A percentile compares a stretch with the other conserved stretches of the same genome.
Conservation (phyloP, 2,329 filamentous ascomycete species). For the Penicillium sp. region DNA sequence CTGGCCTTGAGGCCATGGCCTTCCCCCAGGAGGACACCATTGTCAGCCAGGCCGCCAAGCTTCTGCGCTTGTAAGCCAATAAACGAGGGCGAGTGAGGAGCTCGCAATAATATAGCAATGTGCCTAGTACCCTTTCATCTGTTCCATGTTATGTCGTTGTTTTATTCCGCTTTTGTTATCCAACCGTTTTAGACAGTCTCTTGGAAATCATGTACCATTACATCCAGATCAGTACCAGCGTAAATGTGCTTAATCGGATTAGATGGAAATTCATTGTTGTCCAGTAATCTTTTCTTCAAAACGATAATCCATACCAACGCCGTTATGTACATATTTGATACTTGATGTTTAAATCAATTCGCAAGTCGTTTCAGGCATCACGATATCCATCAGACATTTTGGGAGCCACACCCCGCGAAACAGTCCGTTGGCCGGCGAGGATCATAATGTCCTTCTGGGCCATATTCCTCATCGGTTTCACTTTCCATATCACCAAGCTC, state of each 20-base stretch:
- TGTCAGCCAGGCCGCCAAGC: conserved; percentile 81
- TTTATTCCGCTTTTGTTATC: conserved; percentile 25
- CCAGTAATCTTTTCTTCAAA: neutral
- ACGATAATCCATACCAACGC: neutral
- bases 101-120: conserved; percentile 32
- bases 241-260: conserved; percentile 13
- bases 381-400: conserved; percentile 5
- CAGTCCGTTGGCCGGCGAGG: conserved; percentile 53
- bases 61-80: conserved; percentile 68
- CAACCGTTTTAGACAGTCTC: conserved; percentile 19
- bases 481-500: conserved; percentile 59
- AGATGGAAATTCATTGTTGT: conserved; percentile 9
- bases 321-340: neutral
- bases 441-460: conserved; percentile 49
- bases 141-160: conserved; percentile 22
- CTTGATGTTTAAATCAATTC: neutral
- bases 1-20: conserved; percentile 87
- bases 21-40: conserved; percentile 92
- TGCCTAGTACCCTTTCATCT: conserved; percentile 35
- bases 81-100: conserved; percentile 18
- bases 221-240: conserved; percentile 15
- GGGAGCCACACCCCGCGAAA: conserved; percentile 38
- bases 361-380: neutral
- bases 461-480: conserved; percentile 68
- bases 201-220: conserved; percentile 30